Evolutionary conservation across 768 basidiomycete genomes (phyloP), one percentile per base, ranked within the genome.

Genomic region (Pleurotus djamor): DNA sequence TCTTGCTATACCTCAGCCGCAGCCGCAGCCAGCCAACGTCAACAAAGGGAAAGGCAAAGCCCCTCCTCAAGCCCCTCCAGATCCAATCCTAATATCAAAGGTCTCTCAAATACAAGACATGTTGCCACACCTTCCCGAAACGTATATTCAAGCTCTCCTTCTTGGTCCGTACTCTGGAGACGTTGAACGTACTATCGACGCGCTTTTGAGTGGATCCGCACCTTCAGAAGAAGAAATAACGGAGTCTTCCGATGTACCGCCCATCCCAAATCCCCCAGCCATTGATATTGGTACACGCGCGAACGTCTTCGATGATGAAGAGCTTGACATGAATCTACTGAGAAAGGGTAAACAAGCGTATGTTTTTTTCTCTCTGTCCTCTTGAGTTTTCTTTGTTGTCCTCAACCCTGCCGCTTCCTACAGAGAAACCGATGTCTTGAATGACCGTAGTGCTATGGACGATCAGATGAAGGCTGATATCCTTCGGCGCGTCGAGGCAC

Each of bases 381-480:
- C 16, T 57, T 28, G 47, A 44, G 17, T 41, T 54, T 45, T 37
- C 16, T 37, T 44, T 28, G 50, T 41, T 6, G n/a, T 5, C 12
- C 35, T 17, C 34, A 48, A 36, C 51, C 52, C 36, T 60, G 57
- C 58, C 50, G 9, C 17, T 34, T 33, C 51, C 32, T 54, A 52
- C 33, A 78, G 80, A 36, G 79, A 84, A 33, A 76, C 74, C 12
- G 63, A 66, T n/a, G 66, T 83, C 12, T 68, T 86, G 6, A 77
- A 79, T 12, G 90, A 94, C 65, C 79, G 78, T 4, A 71, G 77
- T 1, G 82, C 83, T 66, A 78, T 84, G 21, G 21, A 28, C n/a
- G 86, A 87, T 44, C 74, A 87, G 63, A 89, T 95, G 83, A 94
- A 96, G 66, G 84, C 84, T 1, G 88, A 91, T 57, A 95, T 95